Evolutionary conservation across 225 moss, liverwort and hornwort genomes (phyloP).

Genomic region (Bryoerythrophyllum caledonicum): DNA sequence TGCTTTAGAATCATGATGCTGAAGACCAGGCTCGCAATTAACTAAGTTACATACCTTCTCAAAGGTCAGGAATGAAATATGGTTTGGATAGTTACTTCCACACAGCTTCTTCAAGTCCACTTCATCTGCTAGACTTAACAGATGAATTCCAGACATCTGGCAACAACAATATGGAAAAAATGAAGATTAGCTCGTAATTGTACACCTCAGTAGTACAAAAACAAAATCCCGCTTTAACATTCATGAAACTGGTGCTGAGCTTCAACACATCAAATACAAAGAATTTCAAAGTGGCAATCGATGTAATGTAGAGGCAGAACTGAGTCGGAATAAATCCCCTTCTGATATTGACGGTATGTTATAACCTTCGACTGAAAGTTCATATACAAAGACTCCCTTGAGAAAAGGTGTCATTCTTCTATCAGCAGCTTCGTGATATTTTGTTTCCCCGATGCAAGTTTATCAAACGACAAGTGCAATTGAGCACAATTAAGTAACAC

Average conservation of each 20-base stretch:
- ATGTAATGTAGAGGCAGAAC: background rate
- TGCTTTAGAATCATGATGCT: too few relatives aligned
- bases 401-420: background rate
- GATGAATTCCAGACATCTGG: slow-evolving; percentile 47
- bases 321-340: background rate
- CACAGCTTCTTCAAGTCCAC: slow-evolving; percentile 78
- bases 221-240: background rate
- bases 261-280: background rate
- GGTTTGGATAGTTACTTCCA: slow-evolving; percentile 63
- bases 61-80: slow-evolving; percentile 68
- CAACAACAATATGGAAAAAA: background rate
- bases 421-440: background rate
- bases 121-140: slow-evolving; percentile 45
- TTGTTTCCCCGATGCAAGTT: background rate
- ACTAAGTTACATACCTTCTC: slow-evolving; percentile 82
- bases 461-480: background rate
- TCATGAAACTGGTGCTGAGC: background rate
- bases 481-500: background rate
- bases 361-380: background rate
- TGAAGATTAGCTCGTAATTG: background rate
- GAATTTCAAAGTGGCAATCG: background rate
- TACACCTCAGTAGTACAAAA: background rate
- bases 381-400: background rate
- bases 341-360: background rate
- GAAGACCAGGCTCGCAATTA: background rate